A percentile compares a stretch with the other conserved stretches of the same genome.
Conservation (phyloP, 1,139 yeast species). For the Debaryomycetaceae sp. region DNA sequence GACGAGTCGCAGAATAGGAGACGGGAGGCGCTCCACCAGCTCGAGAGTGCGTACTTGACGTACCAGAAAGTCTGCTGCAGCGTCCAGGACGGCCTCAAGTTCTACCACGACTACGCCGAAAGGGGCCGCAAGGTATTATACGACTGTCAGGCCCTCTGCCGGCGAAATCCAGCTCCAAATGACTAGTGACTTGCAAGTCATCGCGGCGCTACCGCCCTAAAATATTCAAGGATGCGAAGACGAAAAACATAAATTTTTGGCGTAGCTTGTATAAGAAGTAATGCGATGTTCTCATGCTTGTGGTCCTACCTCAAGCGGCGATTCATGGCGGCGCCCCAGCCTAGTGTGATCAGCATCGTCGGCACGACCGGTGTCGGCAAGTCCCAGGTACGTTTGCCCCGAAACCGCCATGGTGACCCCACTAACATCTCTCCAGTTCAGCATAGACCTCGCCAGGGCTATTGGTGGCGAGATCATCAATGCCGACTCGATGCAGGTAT, state of each 20-base stretch:
- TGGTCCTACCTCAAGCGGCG: conserved; percentile 15
- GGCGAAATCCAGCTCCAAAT: too few species aligned
- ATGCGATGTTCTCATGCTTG: too few species aligned
- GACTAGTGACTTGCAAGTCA: too few species aligned
- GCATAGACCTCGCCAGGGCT: conserved; percentile 67
- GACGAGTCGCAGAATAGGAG: conserved; percentile 25
- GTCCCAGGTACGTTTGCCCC: conserved; percentile 45
- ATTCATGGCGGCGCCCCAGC: conserved; percentile 14
- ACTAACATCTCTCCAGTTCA: conserved; percentile 23
- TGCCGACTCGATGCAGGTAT: conserved; percentile 97
- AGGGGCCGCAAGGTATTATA: conserved; percentile 37
- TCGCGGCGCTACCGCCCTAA: too few species aligned
- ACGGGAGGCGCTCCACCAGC: conserved; percentile 37
- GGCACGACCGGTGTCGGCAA: conserved; percentile 99
- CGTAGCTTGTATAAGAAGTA: too few species aligned
- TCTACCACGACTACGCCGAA: conserved; percentile 52
- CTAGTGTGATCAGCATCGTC: conserved; percentile 54
- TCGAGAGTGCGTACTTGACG: conserved; percentile 44
- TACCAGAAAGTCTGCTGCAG: conserved; percentile 49
- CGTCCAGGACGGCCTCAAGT: conserved; percentile 57
- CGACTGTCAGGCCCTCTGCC: conserved; percentile 40
- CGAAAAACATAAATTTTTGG: too few species aligned
- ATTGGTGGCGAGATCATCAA: conserved; percentile 85
- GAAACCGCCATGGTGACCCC: too few species aligned
- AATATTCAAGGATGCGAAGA: too few species aligned